Base-by-base conservation (phyloP, 2,329 filamentous ascomycete species). In the Sarocladium brachiariae region DNA sequence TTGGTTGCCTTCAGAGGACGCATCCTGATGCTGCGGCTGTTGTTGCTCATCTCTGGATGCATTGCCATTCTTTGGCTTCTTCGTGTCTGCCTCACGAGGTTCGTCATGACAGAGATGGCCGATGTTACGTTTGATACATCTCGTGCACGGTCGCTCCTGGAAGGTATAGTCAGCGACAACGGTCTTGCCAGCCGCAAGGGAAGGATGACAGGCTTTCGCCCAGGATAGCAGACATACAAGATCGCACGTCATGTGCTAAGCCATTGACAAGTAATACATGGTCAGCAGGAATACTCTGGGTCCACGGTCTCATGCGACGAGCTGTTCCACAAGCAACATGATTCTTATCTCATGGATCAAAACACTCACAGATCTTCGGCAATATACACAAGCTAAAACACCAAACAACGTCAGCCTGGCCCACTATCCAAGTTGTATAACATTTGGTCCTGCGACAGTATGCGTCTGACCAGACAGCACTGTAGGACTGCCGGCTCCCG, bases 101-200 rank as follows among this genome's bases (percentile, higher is more conserved):
- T 97, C 93, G 70, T 99, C 93, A 73, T 96, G 93, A 70, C 93
- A 99, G 58, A 99, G 79, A 70, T 99, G 93, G 62, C 92, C 93
- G 68, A 99, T 99, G 72, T 96, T 96, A 64, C 93, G 86, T 74
- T 97, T 99, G 71, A 97, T 89, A 76, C 93, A 99, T 72, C 93
- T 83, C 62, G 89, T 92, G 79, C 93, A 99, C 63, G 93, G 93
- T 66, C 93, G 86, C 75, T 95, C 89, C 89, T 95, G 69, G 58
- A 51, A 54, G n/a, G 59, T 9, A 25, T 9, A 11, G 13, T 43
- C 39, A 43, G 39, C 53, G 52, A 45, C 52, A 57, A 66, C 55
- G 66, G 64, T 57, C 16, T 30, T 37, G 51, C 55, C 54, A 58
- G 58, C n/a, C 56, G 51, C 51, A 51, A 53, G 7, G 37, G 18